phyloP scores from a whole-genome alignment of 768 basidiomycete genomes.

The Lentinula boryana region DNA sequence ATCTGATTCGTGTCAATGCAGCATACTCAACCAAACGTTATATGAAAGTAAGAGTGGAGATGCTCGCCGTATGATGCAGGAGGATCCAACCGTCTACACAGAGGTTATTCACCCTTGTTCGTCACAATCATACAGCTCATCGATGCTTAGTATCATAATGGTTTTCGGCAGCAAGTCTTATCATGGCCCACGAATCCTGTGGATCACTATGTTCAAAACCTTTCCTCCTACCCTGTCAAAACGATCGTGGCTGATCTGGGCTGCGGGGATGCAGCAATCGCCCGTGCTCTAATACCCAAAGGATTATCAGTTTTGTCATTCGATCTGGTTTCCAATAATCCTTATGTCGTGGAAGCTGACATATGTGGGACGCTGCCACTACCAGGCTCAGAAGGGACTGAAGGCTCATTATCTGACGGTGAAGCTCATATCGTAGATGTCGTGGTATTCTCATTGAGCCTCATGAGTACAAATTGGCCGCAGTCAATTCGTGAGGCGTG shows the following conservation, averaged over 20 bases:
- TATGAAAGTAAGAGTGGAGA: constrained; percentile 81
- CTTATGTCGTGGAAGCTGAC: constrained; percentile 86
- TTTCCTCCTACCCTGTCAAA: constrained; percentile 58
- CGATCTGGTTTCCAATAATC: constrained; percentile 70
- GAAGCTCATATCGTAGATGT: constrained; percentile 83
- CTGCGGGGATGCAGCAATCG: constrained; percentile 90
- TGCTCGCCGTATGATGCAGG: constrained; percentile 77
- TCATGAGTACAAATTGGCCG: constrained; percentile 99
- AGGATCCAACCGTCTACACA: constrained; percentile 73
- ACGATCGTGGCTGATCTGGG: constrained; percentile 90
- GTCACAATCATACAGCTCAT: constrained; percentile 1
- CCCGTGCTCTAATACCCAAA: constrained; percentile 63
- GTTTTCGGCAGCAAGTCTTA: constrained; percentile 87
- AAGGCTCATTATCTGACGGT: constrained; percentile 33
- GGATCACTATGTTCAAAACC: constrained; percentile 62
- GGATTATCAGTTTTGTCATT: constrained; percentile 70
- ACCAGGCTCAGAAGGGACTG: constrained; percentile 64
- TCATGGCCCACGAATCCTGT: constrained; percentile 95
- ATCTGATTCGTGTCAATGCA: constrained; percentile 18
- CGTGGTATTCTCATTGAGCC: constrained; percentile 87
- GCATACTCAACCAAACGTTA: constrained; percentile 87
- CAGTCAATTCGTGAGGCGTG: constrained; percentile 83
- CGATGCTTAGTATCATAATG: constrained; percentile 75
- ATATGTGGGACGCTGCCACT: constrained; percentile 75
- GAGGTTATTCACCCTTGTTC: constrained; percentile 48